A percentile compares a stretch with the other conserved stretches of the same genome.
Conservation (phyloP, 2,329 filamentous ascomycete species). For the Fusarium buharicum region DNA sequence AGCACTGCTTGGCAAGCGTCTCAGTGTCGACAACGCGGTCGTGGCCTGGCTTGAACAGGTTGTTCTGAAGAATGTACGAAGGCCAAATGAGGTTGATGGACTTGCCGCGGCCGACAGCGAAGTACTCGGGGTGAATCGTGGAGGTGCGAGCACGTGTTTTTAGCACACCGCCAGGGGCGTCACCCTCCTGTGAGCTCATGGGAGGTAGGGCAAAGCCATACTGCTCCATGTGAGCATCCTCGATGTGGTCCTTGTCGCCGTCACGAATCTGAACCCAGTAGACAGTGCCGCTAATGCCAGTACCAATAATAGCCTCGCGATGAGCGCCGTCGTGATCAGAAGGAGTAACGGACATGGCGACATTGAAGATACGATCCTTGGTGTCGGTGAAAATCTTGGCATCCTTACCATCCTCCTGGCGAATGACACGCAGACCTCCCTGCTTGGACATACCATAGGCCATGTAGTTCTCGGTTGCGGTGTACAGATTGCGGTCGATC, state of each 20-base stretch:
- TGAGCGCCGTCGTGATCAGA: slow-evolving; percentile 65
- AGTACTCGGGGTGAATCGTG: slow-evolving; percentile 89
- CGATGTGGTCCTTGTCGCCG: slow-evolving; percentile 80
- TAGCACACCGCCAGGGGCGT: slow-evolving; percentile 88
- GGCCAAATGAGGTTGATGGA: slow-evolving; percentile 91
- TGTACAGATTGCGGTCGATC: slow-evolving; percentile 91
- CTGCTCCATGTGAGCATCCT: slow-evolving; percentile 81
- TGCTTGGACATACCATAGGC: slow-evolving; percentile 94
- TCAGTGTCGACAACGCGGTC: slow-evolving; percentile 84
- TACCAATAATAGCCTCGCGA: slow-evolving; percentile 87
- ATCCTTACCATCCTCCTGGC: slow-evolving; percentile 92
- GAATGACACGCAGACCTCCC: slow-evolving; percentile 90
- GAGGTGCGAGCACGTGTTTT: slow-evolving; percentile 96
- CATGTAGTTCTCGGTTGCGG: slow-evolving; percentile 90
- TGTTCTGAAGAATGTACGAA: slow-evolving; percentile 69
- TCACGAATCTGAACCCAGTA: slow-evolving; percentile 91
- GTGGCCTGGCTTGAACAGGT: slow-evolving; percentile 70
- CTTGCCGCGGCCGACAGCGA: slow-evolving; percentile 94
- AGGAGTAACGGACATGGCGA: slow-evolving; percentile 79
- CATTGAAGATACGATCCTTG: slow-evolving; percentile 94
- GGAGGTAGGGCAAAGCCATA: slow-evolving; percentile 92
- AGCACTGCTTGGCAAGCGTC: slow-evolving; percentile 85
- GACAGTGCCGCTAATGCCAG: slow-evolving; percentile 93
- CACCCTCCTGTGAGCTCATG: slow-evolving; percentile 85
- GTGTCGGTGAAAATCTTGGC: slow-evolving; percentile 91